Evolutionary conservation across 2,329 filamentous ascomycete genomes (phyloP).

Genomic region (Trematosphaeria pertusa): DNA sequence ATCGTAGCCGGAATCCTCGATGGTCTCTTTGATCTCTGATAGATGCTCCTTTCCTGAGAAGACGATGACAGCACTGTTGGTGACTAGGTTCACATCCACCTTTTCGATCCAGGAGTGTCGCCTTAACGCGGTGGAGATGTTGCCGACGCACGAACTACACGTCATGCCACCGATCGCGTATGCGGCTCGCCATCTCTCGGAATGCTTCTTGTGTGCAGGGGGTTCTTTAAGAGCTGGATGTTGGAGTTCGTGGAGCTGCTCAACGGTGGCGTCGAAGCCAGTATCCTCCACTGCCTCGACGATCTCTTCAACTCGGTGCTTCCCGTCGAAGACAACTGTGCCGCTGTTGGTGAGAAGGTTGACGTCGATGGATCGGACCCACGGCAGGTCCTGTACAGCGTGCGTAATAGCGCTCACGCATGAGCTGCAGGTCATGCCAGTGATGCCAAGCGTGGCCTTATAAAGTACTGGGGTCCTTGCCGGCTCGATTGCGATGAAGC

Average conservation of each 20-base stretch:
- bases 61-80: slow-evolving; percentile 57
- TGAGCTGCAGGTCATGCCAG: slow-evolving; percentile 67
- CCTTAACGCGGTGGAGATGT: slow-evolving; percentile 56
- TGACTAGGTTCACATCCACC: slow-evolving; percentile 60
- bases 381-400: slow-evolving; percentile 56
- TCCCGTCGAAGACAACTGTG: slow-evolving; percentile 57
- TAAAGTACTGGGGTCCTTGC: slow-evolving; percentile 12
- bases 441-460: slow-evolving; percentile 57
- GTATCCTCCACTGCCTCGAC: slow-evolving; percentile 59
- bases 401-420: slow-evolving; percentile 61
- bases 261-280: slow-evolving; percentile 51
- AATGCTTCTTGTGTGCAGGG: slow-evolving; percentile 7
- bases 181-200: slow-evolving; percentile 49
- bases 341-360: slow-evolving; percentile 61
- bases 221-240: neutral
- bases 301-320: slow-evolving; percentile 52
- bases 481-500: slow-evolving; percentile 27
- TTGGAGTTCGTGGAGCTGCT: slow-evolving; percentile 36
- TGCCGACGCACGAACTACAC: slow-evolving; percentile 62
- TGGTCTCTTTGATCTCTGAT: slow-evolving; percentile 54
- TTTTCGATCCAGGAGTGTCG: slow-evolving; percentile 54
- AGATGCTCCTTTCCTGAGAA: slow-evolving; percentile 57
- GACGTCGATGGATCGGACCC: slow-evolving; percentile 56
- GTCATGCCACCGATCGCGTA: slow-evolving; percentile 65
- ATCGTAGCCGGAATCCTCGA: slow-evolving; percentile 57